Evolutionary conservation across 192 early-diverging fungal genomes (phyloP), one percentile per base, ranked within the genome.

Genomic region (Backusella tarrabulga): DNA sequence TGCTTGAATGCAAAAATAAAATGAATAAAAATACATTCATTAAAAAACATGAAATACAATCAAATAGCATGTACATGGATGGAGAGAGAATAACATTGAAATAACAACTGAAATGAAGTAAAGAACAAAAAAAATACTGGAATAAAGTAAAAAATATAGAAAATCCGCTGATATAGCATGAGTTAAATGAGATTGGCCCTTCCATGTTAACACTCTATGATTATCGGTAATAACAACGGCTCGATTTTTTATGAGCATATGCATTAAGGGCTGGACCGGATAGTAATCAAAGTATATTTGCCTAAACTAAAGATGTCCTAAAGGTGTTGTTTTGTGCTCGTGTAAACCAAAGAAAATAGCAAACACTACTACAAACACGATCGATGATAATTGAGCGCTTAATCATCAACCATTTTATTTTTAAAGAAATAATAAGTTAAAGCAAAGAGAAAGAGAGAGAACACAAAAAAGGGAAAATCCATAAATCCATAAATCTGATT

Each of bases 251-350:
- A 6, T 26, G 23, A 9, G 23, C 19, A 60, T 60, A 60, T 60
- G 56, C 56, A 60, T 60, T 40, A 26, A 60, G 56, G 56, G 3
- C 23, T 60, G 23, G 56, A 60, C 56, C 23, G 56, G 56, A 60
- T 60, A 60, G 56, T 60, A 60, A 60, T 60, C 9, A 60, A 60
- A 60, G 56, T 60, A 26, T 60, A 60, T 60, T 60, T 60, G 23
- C 23, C 56, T 60, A 60, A 60, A 23, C 56, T 60, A 26, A 60
- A 60, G n/a, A 23, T 60, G 56, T 29, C 9, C 56, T 60, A 26
- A 12, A 60, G 56, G 11, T 60, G 56, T 29, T 60, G 21, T 11
- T 60, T 12, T 60, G 56, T 60, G 26, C 56, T 60, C 56, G 56
- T 60, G 56, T 60, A 60, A 26, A 26, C 26, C 56, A 63, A 63